These are phyloP conservation scores for Candida methanosorbosa DNA, from an alignment of 805 yeast species.

Conservation along the genomic window DNA sequence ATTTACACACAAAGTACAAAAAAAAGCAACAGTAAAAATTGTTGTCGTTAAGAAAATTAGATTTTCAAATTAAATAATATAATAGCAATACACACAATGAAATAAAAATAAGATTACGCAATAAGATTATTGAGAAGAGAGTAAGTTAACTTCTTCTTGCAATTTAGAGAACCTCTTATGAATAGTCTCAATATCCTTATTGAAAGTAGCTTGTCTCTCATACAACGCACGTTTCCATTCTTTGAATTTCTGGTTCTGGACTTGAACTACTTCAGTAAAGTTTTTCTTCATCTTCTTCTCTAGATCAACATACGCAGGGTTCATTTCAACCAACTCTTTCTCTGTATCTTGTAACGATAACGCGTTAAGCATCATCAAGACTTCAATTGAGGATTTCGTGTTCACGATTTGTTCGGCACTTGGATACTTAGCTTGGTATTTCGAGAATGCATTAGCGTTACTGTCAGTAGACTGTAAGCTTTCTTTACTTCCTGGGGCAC, in stretches of 20 bases:
- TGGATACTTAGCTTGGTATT: constrained; percentile 9
- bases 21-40: too few species aligned
- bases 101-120: too few species aligned
- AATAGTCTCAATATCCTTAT: constrained; percentile 40
- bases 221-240: constrained; percentile 53
- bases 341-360: constrained; percentile 30
- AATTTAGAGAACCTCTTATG: constrained; percentile 28
- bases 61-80: too few species aligned
- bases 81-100: too few species aligned
- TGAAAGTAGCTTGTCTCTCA: constrained; percentile 46
- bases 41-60: too few species aligned
- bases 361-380: constrained; percentile 29
- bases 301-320: constrained; percentile 36
- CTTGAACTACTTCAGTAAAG: constrained; percentile 32
- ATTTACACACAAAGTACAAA: too few species aligned
- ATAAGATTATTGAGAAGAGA: neutral
- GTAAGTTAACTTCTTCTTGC: constrained; percentile 15
- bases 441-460: constrained; percentile 5
- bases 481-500: constrained; percentile 6
- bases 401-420: constrained; percentile 22
- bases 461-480: neutral
- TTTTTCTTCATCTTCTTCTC: constrained; percentile 34
- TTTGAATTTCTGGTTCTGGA: constrained; percentile 49
- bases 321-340: constrained; percentile 28
- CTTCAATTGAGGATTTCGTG: constrained; percentile 20